Conservation (phyloP, 805 yeast genomes). For the Tetrapisispora phaffii region DNA sequence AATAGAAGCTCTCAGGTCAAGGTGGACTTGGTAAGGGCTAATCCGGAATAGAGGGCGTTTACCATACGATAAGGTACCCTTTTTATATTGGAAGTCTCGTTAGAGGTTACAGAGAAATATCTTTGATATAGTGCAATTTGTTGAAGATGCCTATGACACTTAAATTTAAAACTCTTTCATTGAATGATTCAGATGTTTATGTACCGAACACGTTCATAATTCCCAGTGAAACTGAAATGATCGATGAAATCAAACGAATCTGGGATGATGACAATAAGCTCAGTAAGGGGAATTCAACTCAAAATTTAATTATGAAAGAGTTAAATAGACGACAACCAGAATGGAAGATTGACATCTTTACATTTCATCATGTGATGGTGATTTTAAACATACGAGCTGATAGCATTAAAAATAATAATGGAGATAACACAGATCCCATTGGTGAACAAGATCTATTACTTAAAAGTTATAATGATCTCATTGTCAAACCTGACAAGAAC, state of each 20-base stretch:
- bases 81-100: too few relatives aligned
- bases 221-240: constrained; percentile 53
- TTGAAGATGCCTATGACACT: constrained; percentile 2
- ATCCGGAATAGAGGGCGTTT: too few relatives aligned
- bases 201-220: constrained; percentile 16
- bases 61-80: neutral
- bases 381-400: constrained; percentile 50
- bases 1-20: too few relatives aligned
- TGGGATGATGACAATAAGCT: constrained; percentile 57
- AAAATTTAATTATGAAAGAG: constrained; percentile 43
- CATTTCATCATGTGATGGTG: constrained; percentile 30
- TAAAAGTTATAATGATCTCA: constrained; percentile 43
- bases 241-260: constrained; percentile 48
- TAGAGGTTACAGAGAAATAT: too few relatives aligned
- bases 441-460: constrained; percentile 15
- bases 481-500: constrained; percentile 11
- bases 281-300: constrained; percentile 47
- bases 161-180: constrained; percentile 17
- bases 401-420: constrained; percentile 31
- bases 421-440: neutral
- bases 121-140: too few relatives aligned
- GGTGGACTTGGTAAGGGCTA: too few relatives aligned
- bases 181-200: constrained; percentile 15
- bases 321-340: constrained; percentile 38
- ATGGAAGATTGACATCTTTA: constrained; percentile 41